These are phyloP conservation scores for Cytospora chrysosperma DNA, from an alignment of 2,329 filamentous ascomycete genomes.

Conservation along the genomic window DNA sequence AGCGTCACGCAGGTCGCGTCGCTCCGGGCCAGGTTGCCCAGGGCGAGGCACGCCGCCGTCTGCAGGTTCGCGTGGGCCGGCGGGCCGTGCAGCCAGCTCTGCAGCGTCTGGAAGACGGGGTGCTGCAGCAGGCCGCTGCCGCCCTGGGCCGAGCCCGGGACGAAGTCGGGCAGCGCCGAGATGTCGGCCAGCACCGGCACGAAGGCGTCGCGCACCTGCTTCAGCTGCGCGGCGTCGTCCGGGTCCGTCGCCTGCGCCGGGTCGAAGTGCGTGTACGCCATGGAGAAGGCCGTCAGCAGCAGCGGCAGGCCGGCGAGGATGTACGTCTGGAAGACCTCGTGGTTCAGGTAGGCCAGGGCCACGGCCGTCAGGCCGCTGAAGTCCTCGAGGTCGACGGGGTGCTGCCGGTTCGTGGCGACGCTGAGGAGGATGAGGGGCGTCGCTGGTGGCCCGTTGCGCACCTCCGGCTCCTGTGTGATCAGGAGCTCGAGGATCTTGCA, in stretches of 20 bases:
- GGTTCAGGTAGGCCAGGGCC: constrained; percentile 55
- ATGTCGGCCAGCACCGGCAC: constrained; percentile 51
- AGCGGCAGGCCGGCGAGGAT: constrained; percentile 45
- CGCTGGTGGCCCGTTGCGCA: constrained; percentile 40
- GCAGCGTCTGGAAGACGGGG: constrained; percentile 37
- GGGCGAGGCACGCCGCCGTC: constrained; percentile 57
- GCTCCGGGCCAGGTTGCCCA: constrained; percentile 62
- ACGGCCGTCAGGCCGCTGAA: constrained; percentile 53
- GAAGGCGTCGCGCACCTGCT: constrained; percentile 49
- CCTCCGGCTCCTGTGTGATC: constrained; percentile 51
- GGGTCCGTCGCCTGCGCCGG: constrained; percentile 40
- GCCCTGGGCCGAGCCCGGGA: constrained; percentile 11
- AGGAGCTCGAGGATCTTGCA: constrained; percentile 58
- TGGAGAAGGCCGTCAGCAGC: constrained; percentile 49
- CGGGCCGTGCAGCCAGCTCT: constrained; percentile 41
- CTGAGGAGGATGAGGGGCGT: constrained; percentile 51
- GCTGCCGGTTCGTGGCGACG: constrained; percentile 43
- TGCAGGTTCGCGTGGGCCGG: constrained; percentile 45
- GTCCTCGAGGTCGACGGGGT: constrained; percentile 50
- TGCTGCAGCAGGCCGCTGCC: constrained; percentile 24
- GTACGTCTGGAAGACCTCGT: constrained; percentile 49
- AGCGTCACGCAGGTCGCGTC: constrained; percentile 53
- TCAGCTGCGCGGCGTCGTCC: constrained; percentile 47
- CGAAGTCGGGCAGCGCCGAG: constrained; percentile 44
- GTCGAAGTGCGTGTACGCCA: constrained; percentile 45